Evolutionary conservation across 2,329 filamentous ascomycete genomes (phyloP), one percentile per base, ranked within the genome.

Genomic region (Fusarium pseudonygamai): DNA sequence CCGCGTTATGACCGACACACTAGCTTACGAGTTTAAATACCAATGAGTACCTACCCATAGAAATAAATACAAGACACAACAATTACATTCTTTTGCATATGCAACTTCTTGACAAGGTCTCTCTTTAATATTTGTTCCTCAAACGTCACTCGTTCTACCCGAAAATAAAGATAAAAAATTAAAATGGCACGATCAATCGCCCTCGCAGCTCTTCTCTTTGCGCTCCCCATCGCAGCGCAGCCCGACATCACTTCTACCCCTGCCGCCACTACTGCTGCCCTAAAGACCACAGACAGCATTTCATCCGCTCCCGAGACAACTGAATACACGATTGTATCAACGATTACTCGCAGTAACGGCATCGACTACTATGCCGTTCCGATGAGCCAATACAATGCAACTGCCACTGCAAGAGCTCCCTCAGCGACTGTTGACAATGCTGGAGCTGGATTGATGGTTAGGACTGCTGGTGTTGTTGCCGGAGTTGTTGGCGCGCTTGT

Each of bases 231-330:
- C 28, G 46, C 15, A 24, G 22, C 22, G 3, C 46, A 32, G 12
- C 22, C 46, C 1, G 28, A 50, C 3, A 18, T 32, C 15, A 50
- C 28, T 18, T 32, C 22, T 5, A 8, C 28, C 7, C 46, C 15
- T 9, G 1, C 4, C 3, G 0, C 5, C 5, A 18, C 28, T 0
- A 3, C 46, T 13, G 15, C 22, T n/a, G 11, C 3, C 46, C 28
- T 28, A 9, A 3, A 45, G 15, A 45, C n/a, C 11, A 45, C 42
- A 11, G 42, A 18, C 34, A 9, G 8, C 15, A 36, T 36, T 36
- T 36, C 34, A 5, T 36, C 34, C 34, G 37, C 43, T 26, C 24
- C 24, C 18, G 42, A 45, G 24, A 20, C 42, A 5, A 26, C n/a
- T 26, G 45, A 43, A 18, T 43, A 43, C 40, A 47, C 47, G 6